Evolutionary conservation across 352 stramenopile species (phyloP).

Genomic region (Globisporangium heterothallicum): DNA sequence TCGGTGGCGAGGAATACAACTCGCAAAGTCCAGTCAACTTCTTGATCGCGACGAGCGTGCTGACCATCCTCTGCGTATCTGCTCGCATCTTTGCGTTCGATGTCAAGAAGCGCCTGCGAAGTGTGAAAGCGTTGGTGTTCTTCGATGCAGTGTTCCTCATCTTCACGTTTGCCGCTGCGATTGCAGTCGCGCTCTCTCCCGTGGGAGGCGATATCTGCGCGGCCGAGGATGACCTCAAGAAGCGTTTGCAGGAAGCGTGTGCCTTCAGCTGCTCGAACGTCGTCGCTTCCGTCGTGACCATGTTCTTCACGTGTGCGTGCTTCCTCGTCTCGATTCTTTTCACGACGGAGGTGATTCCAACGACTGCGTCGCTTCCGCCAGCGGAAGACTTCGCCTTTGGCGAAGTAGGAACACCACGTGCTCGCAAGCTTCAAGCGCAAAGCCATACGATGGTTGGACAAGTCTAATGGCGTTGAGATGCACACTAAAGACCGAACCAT

Average conservation of each 20-base stretch:
- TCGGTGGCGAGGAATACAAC: constrained; percentile 43
- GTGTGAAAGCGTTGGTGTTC: constrained; percentile 24
- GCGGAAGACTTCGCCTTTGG: constrained; percentile 44
- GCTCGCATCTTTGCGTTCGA: constrained; percentile 48
- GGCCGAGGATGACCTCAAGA: constrained; percentile 35
- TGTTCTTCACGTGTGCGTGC: constrained; percentile 49
- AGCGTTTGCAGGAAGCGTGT: constrained; percentile 52
- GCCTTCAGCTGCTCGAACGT: constrained; percentile 61
- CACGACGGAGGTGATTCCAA: constrained; percentile 32
- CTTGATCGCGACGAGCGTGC: constrained; percentile 32
- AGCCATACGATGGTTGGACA: constrained; percentile 11
- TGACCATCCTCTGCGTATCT: constrained; percentile 29
- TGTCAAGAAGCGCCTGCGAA: constrained; percentile 46
- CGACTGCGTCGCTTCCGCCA: constrained; percentile 1
- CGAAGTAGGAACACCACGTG: constrained; percentile 35
- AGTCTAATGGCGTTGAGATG: no score
- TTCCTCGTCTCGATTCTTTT: constrained; percentile 55
- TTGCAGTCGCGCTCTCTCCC: constrained; percentile 46
- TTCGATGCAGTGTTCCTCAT: constrained; percentile 52
- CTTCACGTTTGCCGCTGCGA: constrained; percentile 51
- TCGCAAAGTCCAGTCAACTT: constrained; percentile 57
- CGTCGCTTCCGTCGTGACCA: constrained; percentile 41
- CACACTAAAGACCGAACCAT: no score
- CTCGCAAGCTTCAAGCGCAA: constrained; percentile 27
- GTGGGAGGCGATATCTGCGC: constrained; percentile 54